Evolutionary conservation across 148 eudicot genomes (phyloP).

Genomic region (Chenopodium berlandieri): DNA sequence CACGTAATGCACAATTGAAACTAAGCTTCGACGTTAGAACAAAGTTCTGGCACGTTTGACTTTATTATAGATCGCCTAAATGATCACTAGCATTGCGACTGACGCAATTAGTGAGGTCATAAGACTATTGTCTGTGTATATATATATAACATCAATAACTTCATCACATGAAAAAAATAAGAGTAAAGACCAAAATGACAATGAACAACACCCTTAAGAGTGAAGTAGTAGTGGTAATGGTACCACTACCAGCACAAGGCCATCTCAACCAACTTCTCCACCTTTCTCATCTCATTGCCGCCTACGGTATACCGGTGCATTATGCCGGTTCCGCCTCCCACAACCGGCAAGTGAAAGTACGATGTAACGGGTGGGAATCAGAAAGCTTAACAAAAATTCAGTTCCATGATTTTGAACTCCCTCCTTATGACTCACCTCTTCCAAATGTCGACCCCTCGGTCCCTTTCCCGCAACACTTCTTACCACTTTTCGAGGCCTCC

Average conservation of each 20-base stretch:
- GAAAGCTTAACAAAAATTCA: conserved; percentile 1
- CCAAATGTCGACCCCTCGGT: background rate
- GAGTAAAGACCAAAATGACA: background rate
- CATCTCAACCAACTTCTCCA: conserved; percentile 34
- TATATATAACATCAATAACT: too few species aligned
- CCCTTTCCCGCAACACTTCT: conserved; percentile 25
- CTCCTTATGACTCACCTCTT: conserved; percentile 22
- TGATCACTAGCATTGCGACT: too few species aligned
- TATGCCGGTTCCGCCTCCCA: conserved; percentile 19
- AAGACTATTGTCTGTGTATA: too few species aligned
- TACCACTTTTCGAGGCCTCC: conserved; percentile 19
- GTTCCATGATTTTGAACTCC: conserved; percentile 30
- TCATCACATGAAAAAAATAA: background rate
- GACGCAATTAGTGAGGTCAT: too few species aligned
- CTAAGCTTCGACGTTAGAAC: too few species aligned
- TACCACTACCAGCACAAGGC: conserved; percentile 31
- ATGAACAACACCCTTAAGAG: background rate
- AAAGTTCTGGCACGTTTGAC: too few species aligned
- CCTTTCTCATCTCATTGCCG: conserved; percentile 26
- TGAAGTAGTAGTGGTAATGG: conserved; percentile 17
- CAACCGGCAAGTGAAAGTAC: conserved; percentile 28
- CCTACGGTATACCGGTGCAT: conserved; percentile 24
- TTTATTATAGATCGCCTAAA: too few species aligned
- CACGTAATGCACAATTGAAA: too few species aligned
- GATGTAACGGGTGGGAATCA: conserved; percentile 18